phyloP scores from a whole-genome alignment of 306 rosid genomes.

The Herpetospermum pedunculosum region DNA sequence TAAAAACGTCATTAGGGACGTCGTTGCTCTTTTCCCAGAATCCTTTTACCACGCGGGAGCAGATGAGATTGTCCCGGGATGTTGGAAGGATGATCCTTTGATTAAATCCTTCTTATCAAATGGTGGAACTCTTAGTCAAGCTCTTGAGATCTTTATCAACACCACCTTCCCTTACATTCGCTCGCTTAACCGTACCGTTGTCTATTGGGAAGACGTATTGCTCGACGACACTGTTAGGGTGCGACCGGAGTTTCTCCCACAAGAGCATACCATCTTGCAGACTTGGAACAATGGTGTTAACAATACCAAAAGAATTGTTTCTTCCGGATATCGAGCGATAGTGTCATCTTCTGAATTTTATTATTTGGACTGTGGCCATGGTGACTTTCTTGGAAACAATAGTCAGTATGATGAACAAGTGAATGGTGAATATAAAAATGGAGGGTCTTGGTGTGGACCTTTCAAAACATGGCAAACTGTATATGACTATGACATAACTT shows the following conservation, averaged over 20 bases:
- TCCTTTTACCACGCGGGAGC: conserved; percentile 60
- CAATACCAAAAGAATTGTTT: conserved; percentile 59
- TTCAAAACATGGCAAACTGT: conserved; percentile 83
- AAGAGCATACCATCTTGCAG: conserved; percentile 56
- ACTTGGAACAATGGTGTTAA: conserved; percentile 78
- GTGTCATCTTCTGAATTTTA: conserved; percentile 68
- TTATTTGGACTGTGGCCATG: conserved; percentile 85
- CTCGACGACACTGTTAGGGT: conserved; percentile 32
- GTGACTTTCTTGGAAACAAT: conserved; percentile 59
- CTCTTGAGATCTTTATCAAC: conserved; percentile 63
- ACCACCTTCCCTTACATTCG: conserved; percentile 52
- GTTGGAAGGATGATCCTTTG: conserved; percentile 71
- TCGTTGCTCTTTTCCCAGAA: conserved; percentile 50
- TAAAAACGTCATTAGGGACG: conserved; percentile 51
- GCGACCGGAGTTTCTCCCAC: conserved; percentile 35
- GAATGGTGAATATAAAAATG: conserved; percentile 18
- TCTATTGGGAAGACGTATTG: conserved; percentile 83
- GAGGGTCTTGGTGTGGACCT: conserved; percentile 87
- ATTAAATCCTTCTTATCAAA: conserved; percentile 37
- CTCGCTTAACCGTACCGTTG: conserved; percentile 62
- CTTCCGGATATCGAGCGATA: conserved; percentile 52
- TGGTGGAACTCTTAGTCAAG: conserved; percentile 55
- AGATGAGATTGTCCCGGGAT: conserved; percentile 67
- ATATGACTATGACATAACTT: conserved; percentile 62
- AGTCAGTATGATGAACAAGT: conserved; percentile 33